A percentile compares a stretch with the other conserved stretches of the same genome.
phyloP scores from a whole-genome alignment of 2,329 filamentous ascomycete species.

The Sodiomyces alkalinus region DNA sequence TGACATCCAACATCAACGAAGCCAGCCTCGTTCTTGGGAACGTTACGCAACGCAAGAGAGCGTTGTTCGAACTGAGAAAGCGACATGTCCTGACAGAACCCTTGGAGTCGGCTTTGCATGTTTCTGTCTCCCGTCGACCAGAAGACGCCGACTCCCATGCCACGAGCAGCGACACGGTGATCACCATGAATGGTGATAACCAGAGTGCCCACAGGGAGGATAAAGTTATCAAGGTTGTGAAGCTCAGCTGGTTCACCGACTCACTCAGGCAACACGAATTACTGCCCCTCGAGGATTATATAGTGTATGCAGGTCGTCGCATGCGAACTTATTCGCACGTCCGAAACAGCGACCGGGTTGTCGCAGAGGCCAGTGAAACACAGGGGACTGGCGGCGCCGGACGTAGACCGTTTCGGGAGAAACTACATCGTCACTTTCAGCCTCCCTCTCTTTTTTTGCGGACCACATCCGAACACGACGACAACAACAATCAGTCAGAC shows the following conservation, averaged over 20 bases:
- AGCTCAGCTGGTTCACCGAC: slow-evolving; percentile 41
- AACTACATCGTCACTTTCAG: too few relatives aligned
- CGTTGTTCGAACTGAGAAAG: slow-evolving; percentile 61
- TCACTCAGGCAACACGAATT: slow-evolving; percentile 27
- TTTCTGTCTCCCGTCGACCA: too few relatives aligned
- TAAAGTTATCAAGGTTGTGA: slow-evolving; percentile 33
- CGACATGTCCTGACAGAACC: slow-evolving; percentile 46
- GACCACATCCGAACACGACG: slow-evolving; percentile 68
- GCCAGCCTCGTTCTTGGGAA: slow-evolving; percentile 63
- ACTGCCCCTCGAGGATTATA: slow-evolving; percentile 33
- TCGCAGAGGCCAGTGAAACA: too few relatives aligned
- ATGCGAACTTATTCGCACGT: too few relatives aligned
- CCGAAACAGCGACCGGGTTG: too few relatives aligned
- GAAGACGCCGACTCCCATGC: not conserved
- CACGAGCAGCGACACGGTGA: slow-evolving; percentile 6
- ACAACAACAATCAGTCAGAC: slow-evolving; percentile 37
- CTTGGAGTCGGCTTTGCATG: slow-evolving; percentile 10
- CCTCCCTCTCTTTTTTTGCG: slow-evolving; percentile 42
- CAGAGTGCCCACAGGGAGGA: not conserved
- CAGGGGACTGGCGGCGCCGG: not conserved
- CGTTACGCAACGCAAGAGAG: slow-evolving; percentile 52
- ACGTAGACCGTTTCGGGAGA: too few relatives aligned
- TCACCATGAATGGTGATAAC: too few relatives aligned
- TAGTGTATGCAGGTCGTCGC: slow-evolving; percentile 37
- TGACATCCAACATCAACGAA: slow-evolving; percentile 59